These are phyloP conservation scores for Phytophthora constricta DNA, from an alignment of 352 stramenopile genomes.

Conservation along the genomic window DNA sequence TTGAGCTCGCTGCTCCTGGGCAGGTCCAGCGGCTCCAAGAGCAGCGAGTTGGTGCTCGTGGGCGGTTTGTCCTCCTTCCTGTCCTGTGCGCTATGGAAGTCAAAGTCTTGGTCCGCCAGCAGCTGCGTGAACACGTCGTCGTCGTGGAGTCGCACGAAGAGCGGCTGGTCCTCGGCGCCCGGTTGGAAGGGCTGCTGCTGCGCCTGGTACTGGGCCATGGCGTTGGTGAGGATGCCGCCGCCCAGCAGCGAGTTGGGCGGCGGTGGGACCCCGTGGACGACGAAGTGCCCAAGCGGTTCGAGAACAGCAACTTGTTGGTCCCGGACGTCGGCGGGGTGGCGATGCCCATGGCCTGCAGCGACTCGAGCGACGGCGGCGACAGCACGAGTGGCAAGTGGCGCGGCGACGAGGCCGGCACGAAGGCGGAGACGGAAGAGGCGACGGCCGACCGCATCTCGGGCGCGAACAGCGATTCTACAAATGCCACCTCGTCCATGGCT, in stretches of 20 bases:
- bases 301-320: slow-evolving; percentile 21
- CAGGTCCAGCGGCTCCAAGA: slow-evolving; percentile 49
- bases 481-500: slow-evolving; percentile 69
- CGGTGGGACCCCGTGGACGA: slow-evolving; percentile 24
- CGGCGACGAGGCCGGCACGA: too few species aligned
- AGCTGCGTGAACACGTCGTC: slow-evolving; percentile 58
- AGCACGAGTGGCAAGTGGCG: background rate
- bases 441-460: slow-evolving; percentile 51
- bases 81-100: slow-evolving; percentile 22
- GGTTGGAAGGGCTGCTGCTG: slow-evolving; percentile 32
- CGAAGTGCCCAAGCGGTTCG: background rate
- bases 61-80: slow-evolving; percentile 34
- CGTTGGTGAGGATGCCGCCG: slow-evolving; percentile 31
- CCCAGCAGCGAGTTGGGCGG: slow-evolving; percentile 43
- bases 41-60: slow-evolving; percentile 32
- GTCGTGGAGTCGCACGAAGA: slow-evolving; percentile 43
- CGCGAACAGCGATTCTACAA: slow-evolving; percentile 71
- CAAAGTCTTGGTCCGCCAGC: slow-evolving; percentile 56
- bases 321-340: slow-evolving; percentile 12
- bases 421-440: slow-evolving; percentile 8
- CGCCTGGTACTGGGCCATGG: background rate
- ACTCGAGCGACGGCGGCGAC: slow-evolving; percentile 18
- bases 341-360: slow-evolving; percentile 32
- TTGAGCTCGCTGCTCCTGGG: slow-evolving; percentile 30
- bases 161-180: slow-evolving; percentile 25